Percentiles rank a stretch among this genome's conserved stretches.
These are phyloP conservation scores for Blastomyces silverae DNA, from an alignment of 2,329 filamentous ascomycete genomes.

Conservation along the genomic window DNA sequence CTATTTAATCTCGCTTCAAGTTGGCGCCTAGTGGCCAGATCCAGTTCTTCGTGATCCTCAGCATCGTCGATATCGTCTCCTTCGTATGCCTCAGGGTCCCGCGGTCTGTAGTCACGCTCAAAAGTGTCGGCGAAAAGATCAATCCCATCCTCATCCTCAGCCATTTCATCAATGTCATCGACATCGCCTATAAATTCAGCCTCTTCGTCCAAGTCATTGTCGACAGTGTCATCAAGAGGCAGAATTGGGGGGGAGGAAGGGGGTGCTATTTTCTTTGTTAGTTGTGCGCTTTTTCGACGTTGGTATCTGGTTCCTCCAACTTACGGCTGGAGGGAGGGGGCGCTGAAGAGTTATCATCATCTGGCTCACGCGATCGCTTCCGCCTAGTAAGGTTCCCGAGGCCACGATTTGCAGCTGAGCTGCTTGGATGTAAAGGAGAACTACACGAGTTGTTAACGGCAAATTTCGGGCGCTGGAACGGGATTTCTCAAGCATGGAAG, in stretches of 20 bases:
- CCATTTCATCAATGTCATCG: slow-evolving; percentile 61
- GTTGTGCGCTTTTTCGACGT: slow-evolving; percentile 18
- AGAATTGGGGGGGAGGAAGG: slow-evolving; percentile 57
- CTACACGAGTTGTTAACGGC: slow-evolving; percentile 44
- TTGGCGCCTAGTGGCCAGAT: slow-evolving; percentile 52
- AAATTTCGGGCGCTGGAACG: background rate
- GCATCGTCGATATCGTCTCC: slow-evolving; percentile 58
- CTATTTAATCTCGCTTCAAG: slow-evolving; percentile 57
- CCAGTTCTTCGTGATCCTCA: slow-evolving; percentile 57
- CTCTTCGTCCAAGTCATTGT: slow-evolving; percentile 44
- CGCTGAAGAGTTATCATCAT: slow-evolving; percentile 55
- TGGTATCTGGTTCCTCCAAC: slow-evolving; percentile 28
- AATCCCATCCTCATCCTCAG: slow-evolving; percentile 63
- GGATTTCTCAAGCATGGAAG: background rate
- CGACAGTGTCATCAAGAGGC: slow-evolving; percentile 44
- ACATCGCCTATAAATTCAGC: slow-evolving; percentile 57
- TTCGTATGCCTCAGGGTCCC: slow-evolving; percentile 46
- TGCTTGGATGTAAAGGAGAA: slow-evolving; percentile 74
- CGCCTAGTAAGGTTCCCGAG: slow-evolving; percentile 47
- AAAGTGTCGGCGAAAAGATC: slow-evolving; percentile 63
- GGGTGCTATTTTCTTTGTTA: slow-evolving; percentile 32
- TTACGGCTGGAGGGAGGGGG: slow-evolving; percentile 58
- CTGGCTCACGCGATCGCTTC: slow-evolving; percentile 60
- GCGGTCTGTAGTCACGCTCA: slow-evolving; percentile 53
- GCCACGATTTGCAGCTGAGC: slow-evolving; percentile 77